Conservation (phyloP, 805 yeast genomes). For the Wickerhamomyces rabaulensis region DNA sequence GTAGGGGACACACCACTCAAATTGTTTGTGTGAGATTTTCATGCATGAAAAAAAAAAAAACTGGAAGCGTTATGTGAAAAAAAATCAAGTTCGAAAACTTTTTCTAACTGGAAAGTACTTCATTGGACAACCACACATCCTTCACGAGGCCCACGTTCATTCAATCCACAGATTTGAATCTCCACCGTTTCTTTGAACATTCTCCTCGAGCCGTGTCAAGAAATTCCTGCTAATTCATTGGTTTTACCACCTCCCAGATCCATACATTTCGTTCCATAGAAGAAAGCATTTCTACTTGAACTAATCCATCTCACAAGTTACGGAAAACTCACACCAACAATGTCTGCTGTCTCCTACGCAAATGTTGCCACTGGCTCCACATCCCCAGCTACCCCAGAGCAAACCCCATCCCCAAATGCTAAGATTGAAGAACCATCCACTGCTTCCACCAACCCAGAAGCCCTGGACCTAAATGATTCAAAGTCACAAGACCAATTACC, state of each 20-base stretch:
- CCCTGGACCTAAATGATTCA: background rate
- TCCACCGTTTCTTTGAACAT: background rate
- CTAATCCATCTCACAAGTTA: too few relatives aligned
- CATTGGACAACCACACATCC: background rate
- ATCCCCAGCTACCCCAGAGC: background rate
- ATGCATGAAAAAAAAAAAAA: background rate
- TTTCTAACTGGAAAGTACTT: background rate
- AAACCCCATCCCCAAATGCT: slow-evolving; percentile 5
- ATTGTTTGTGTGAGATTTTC: too few relatives aligned
- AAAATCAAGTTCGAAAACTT: background rate
- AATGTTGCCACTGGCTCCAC: slow-evolving; percentile 3
- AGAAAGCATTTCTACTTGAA: too few relatives aligned
- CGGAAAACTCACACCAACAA: background rate
- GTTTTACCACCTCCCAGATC: background rate
- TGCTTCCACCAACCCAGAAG: background rate
- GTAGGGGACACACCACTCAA: background rate
- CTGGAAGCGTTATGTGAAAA: too few relatives aligned
- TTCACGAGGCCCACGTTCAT: background rate
- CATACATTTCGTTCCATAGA: too few relatives aligned
- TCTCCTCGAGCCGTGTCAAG: background rate
- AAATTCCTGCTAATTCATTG: background rate
- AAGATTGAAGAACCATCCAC: slow-evolving; percentile 5
- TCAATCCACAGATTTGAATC: background rate
- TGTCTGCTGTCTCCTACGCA: slow-evolving; percentile 26
- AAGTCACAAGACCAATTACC: slow-evolving; percentile 14